Base-by-base conservation (phyloP, 2,329 filamentous ascomycete species). In the Hypoxylon sp. region DNA sequence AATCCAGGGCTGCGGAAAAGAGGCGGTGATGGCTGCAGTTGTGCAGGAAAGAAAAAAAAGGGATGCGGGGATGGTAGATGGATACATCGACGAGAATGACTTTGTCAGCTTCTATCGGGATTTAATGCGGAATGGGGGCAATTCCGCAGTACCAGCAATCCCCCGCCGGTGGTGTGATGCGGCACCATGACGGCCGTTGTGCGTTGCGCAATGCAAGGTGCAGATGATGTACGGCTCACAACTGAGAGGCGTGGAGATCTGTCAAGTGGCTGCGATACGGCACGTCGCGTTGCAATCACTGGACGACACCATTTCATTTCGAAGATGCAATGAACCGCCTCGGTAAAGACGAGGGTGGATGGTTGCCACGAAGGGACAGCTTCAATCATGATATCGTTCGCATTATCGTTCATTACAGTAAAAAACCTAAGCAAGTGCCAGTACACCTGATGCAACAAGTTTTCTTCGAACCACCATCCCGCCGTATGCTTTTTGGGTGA, bases 141-240 rank as follows among this genome's bases (percentile, higher is more conserved):
- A 4, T 26, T n/a, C 17, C 15, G 17, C 37, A 8, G n/a, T 51
- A 19, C 30, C 17, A 19, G 13, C 17, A 28, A 10, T 22, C 43
- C 39, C 22, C 34, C 10, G 24, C n/a, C 56, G 56, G 58, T 49
- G 22, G 63, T 57, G 51, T 60, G 56, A 51, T 60, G 49, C 37
- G 43, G 44, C 41, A 54, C 48, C 20, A n/a, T 47, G 30, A 46
- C 30, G 15, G 55, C 47, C 50, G 59, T 65, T 57, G 59, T 49
- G 34, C 46, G 59, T 65, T 4, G 26, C n/a, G 46, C 46, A 26
- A 56, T 55, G 59, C 59, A 56, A 65, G 56, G 59, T 50, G 30
- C 43, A n/a, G 48, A 63, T 66, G 34, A 55, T 26, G 63, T 30
- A 60, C 37, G 46, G 48, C 47, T 46, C 26, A 41, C 41, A 48